Percentiles rank a stretch among this genome's conserved stretches.
Evolutionary conservation across 768 basidiomycete genomes (phyloP).

Genomic region (Plicaturopsis crispa): DNA sequence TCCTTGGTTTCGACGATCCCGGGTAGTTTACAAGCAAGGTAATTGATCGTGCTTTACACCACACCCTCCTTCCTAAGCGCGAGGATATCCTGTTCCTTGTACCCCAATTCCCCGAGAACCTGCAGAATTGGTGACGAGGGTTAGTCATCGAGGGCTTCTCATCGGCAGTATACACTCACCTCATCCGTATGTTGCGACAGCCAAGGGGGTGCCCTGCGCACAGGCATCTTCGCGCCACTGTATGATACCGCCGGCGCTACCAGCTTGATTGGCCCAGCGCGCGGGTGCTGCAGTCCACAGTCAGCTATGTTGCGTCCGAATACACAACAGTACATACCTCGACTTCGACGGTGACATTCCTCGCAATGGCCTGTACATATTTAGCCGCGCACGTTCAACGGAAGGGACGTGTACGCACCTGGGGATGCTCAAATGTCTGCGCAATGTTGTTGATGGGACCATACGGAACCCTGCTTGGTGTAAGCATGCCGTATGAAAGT

Average conservation of each 20-base stretch:
- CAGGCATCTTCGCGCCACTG: slow-evolving; percentile 71
- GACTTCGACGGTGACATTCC: slow-evolving; percentile 68
- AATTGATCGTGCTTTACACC: too few relatives aligned
- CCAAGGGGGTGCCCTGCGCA: slow-evolving; percentile 78
- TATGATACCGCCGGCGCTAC: slow-evolving; percentile 78
- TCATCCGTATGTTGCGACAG: slow-evolving; percentile 79
- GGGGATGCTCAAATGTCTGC: slow-evolving; percentile 86
- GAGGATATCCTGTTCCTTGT: slow-evolving; percentile 28
- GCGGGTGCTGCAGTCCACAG: slow-evolving; percentile 45
- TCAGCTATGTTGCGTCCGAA: slow-evolving; percentile 22
- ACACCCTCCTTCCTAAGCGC: too few relatives aligned
- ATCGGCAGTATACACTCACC: slow-evolving; percentile 36
- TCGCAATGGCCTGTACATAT: slow-evolving; percentile 59
- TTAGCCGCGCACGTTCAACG: slow-evolving; percentile 3
- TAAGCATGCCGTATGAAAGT: slow-evolving; percentile 4
- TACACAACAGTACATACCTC: slow-evolving; percentile 37
- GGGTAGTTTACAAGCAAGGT: too few relatives aligned
- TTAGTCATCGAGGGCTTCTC: slow-evolving; percentile 7
- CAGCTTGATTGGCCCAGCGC: slow-evolving; percentile 70
- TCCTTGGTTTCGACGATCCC: too few relatives aligned
- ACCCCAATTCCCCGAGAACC: slow-evolving; percentile 36
- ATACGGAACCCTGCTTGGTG: slow-evolving; percentile 55
- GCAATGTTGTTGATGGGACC: slow-evolving; percentile 90
- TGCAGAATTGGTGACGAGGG: slow-evolving; percentile 15
- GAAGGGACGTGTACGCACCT: slow-evolving; percentile 23